phyloP scores from a whole-genome alignment of 2,329 filamentous ascomycete species.

The Ceratocystis huliohia region DNA sequence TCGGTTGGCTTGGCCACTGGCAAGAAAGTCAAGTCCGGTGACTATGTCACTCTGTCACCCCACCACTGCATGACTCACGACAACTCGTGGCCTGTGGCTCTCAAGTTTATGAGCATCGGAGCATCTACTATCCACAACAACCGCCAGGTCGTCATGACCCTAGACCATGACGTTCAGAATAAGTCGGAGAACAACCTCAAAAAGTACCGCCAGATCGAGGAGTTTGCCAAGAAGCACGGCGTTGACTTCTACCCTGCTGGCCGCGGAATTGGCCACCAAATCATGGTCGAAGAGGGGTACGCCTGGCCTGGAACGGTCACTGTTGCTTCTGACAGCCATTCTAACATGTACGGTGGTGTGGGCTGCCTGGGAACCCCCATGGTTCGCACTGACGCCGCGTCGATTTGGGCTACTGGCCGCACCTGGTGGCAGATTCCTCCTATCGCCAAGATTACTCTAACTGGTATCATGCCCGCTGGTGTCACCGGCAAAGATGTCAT shows the following conservation, averaged over 20 bases:
- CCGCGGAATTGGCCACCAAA: conserved; percentile 77
- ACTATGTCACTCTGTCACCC: conserved; percentile 60
- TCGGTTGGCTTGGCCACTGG: conserved; percentile 60
- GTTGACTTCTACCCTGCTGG: conserved; percentile 67
- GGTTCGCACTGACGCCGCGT: conserved; percentile 76
- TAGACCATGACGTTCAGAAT: conserved; percentile 86
- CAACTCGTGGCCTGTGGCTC: conserved; percentile 62
- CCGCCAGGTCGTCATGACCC: conserved; percentile 37
- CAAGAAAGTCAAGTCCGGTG: conserved; percentile 64
- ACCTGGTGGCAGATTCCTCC: conserved; percentile 89
- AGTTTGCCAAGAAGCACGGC: conserved; percentile 67
- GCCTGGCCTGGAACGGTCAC: conserved; percentile 71
- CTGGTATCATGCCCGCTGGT: conserved; percentile 59
- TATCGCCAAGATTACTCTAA: conserved; percentile 66
- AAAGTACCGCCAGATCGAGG: conserved; percentile 71
- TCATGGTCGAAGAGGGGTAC: conserved; percentile 78
- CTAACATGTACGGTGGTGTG: conserved; percentile 73
- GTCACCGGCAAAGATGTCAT: conserved; percentile 94
- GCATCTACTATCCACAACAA: conserved; percentile 56
- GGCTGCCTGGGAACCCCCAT: conserved; percentile 66
- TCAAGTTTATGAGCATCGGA: conserved; percentile 68
- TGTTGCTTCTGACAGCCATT: conserved; percentile 68
- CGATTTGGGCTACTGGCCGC: conserved; percentile 67
- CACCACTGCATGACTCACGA: conserved; percentile 67
- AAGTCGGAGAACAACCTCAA: conserved; percentile 62